Evolutionary conservation across 202 grass and related monocot genomes (phyloP).

Genomic region (Panicum hallii): DNA sequence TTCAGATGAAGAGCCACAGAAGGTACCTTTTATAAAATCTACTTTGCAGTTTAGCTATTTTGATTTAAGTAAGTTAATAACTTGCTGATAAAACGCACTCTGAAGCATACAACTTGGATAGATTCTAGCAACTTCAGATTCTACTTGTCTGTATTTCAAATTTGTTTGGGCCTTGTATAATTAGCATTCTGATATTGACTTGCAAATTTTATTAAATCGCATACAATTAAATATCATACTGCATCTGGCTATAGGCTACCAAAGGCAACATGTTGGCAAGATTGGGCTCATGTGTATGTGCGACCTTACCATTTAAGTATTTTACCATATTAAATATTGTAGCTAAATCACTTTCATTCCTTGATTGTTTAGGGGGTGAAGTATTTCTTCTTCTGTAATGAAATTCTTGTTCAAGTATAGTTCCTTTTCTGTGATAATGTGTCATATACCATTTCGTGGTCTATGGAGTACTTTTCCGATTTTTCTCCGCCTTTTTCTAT

Average conservation of each 20-base stretch:
- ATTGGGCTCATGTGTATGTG: constrained; percentile 7
- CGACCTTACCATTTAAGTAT: not conserved
- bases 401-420: not conserved
- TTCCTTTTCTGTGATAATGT: constrained; percentile 27
- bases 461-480: not conserved
- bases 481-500: constrained; percentile 3
- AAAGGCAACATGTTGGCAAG: constrained; percentile 25
- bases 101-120: not conserved
- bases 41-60: constrained; percentile 21
- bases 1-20: constrained; percentile 54
- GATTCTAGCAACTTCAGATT: constrained; percentile 8
- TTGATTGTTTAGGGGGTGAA: not conserved
- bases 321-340: constrained; percentile 26
- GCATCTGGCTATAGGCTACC: not conserved
- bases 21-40: constrained; percentile 55
- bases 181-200: not conserved
- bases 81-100: constrained; percentile 10
- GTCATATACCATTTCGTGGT: not conserved
- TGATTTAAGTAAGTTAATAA: constrained; percentile 5
- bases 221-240: constrained; percentile 8
- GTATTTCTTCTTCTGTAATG: constrained; percentile 9
- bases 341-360: not conserved
- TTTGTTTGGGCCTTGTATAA: constrained; percentile 1
- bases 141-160: constrained; percentile 19
- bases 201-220: not conserved